Evolutionary conservation across 2,329 filamentous ascomycete genomes (phyloP).

Genomic region (Colletotrichum theobromicola): DNA sequence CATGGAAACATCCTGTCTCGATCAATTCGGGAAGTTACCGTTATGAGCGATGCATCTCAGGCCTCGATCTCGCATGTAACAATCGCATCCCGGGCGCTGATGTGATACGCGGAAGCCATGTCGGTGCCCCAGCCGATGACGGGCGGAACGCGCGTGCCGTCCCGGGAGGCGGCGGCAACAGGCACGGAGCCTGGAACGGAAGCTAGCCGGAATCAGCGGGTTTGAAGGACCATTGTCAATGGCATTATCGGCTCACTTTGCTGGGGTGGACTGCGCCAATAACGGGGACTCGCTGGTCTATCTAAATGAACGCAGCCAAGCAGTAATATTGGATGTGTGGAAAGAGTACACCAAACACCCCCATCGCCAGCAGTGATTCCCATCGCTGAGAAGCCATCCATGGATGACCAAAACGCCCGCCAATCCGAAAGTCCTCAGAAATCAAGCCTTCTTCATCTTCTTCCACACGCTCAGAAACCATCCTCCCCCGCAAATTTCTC

Average conservation of each 20-base stretch:
- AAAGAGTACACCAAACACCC: background rate
- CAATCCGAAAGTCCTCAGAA: rapidly evolving
- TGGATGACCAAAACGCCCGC: background rate
- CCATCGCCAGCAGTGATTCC: background rate
- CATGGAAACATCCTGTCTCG: background rate
- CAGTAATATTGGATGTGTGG: background rate
- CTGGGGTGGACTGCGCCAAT: background rate
- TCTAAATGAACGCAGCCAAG: background rate
- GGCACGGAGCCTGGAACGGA: background rate
- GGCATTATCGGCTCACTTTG: background rate
- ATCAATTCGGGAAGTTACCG: background rate
- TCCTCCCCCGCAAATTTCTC: background rate
- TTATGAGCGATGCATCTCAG: background rate
- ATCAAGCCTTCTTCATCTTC: background rate
- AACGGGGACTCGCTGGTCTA: background rate
- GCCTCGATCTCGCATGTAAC: background rate
- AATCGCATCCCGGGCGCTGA: background rate
- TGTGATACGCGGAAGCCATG: background rate
- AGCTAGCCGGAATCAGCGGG: background rate
- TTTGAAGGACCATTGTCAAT: background rate
- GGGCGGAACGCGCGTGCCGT: background rate
- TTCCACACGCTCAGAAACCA: background rate
- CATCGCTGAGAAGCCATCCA: background rate
- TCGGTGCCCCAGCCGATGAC: background rate
- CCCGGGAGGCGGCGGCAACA: background rate